These are phyloP conservation scores for Candida takata DNA, from an alignment of 805 yeast species.

Conservation along the genomic window DNA sequence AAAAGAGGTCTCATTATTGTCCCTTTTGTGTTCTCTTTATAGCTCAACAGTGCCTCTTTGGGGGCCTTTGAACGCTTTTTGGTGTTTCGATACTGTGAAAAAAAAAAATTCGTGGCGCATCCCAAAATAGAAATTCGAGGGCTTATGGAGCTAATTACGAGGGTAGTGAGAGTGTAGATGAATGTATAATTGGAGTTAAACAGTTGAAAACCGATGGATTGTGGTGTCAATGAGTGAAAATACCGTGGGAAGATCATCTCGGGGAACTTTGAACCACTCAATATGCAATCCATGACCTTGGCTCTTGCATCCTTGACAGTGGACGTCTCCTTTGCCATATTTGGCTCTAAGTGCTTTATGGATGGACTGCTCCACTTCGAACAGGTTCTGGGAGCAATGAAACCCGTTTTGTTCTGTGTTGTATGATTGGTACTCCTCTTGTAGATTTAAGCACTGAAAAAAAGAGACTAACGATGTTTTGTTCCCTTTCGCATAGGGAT, in stretches of 20 bases:
- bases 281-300: slow-evolving; percentile 15
- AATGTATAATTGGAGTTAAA: background rate
- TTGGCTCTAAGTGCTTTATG: slow-evolving; percentile 11
- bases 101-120: slow-evolving; percentile 2
- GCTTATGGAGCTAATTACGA: background rate
- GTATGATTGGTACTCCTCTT: slow-evolving; percentile 5
- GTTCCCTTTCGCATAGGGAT: slow-evolving; percentile 10
- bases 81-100: no score
- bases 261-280: slow-evolving; percentile 23
- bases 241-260: slow-evolving; percentile 9
- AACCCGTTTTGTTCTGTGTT: slow-evolving; percentile 12
- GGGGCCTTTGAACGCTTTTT: no score
- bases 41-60: background rate
- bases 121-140: slow-evolving; percentile 1
- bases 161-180: background rate
- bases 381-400: slow-evolving; percentile 5
- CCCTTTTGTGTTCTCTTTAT: no score
- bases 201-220: background rate
- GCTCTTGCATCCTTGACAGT: slow-evolving; percentile 19
- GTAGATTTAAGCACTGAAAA: slow-evolving; percentile 6
- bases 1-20: slow-evolving; percentile 55
- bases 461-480: slow-evolving; percentile 2
- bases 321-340: slow-evolving; percentile 21
- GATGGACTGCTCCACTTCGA: slow-evolving; percentile 14
- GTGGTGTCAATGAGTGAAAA: slow-evolving; percentile 13